Conservation (phyloP, 257 asterid genomes). For the Fraxinus anomala region DNA sequence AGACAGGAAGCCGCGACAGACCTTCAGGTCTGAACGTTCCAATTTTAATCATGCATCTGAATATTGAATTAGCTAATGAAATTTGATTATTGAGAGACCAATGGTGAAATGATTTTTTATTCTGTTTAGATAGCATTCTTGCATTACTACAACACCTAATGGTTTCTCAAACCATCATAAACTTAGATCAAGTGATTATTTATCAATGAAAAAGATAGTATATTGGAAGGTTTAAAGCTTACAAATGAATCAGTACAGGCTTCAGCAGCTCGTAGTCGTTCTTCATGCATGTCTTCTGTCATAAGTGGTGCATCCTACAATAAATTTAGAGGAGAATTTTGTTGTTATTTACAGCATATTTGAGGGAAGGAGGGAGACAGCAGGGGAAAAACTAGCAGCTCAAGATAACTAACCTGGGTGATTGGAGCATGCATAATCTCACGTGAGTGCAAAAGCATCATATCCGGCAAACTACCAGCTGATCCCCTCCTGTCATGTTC, state of each 20-base stretch:
- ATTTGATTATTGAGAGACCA: background rate
- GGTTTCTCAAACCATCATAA: background rate
- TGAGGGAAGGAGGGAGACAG: background rate
- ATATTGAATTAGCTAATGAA: background rate
- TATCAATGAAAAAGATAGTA: background rate
- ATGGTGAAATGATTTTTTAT: background rate
- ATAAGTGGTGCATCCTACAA: conserved; percentile 86
- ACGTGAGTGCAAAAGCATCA: conserved; percentile 77
- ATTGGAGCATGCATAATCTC: conserved; percentile 73
- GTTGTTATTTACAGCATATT: conserved; percentile 13
- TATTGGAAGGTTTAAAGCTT: conserved; percentile 35
- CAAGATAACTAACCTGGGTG: conserved; percentile 64
- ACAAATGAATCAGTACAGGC: conserved; percentile 75
- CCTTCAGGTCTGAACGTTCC: background rate
- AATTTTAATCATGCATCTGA: background rate
- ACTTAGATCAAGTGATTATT: background rate
- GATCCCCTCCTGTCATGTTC: conserved; percentile 58
- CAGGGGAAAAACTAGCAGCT: conserved; percentile 26
- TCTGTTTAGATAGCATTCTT: background rate
- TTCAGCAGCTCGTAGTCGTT: conserved; percentile 80
- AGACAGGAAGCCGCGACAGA: background rate
- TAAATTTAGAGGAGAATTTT: conserved; percentile 11
- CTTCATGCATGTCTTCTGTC: conserved; percentile 98
- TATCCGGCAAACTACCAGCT: conserved; percentile 53
- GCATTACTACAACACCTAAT: background rate